phyloP scores from a whole-genome alignment of 805 yeast species.

The Diddensiella caesifluorescens region DNA sequence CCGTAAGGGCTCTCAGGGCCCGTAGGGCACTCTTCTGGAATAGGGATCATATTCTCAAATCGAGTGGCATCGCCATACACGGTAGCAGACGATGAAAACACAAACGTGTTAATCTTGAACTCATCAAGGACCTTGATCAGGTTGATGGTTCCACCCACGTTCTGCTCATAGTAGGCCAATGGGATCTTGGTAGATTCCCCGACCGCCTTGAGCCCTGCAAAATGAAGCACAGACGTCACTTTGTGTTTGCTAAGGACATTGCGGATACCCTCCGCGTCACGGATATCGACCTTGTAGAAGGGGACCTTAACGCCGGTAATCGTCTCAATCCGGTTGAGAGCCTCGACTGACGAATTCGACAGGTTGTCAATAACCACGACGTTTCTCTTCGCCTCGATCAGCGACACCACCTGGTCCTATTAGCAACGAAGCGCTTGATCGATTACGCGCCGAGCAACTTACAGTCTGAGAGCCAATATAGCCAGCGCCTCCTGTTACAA shows the following conservation, averaged over 20 bases:
- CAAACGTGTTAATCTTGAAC: slow-evolving; percentile 46
- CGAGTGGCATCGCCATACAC: slow-evolving; percentile 79
- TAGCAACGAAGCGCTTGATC: too few species aligned
- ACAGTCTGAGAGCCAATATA: slow-evolving; percentile 81
- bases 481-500: slow-evolving; percentile 85
- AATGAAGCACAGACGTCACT: slow-evolving; percentile 62
- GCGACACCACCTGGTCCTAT: slow-evolving; percentile 39
- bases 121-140: slow-evolving; percentile 50
- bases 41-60: slow-evolving; percentile 67
- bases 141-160: slow-evolving; percentile 58
- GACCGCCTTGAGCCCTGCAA: slow-evolving; percentile 80
- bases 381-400: slow-evolving; percentile 54
- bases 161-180: slow-evolving; percentile 60
- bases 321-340: slow-evolving; percentile 56
- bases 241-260: slow-evolving; percentile 44
- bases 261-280: slow-evolving; percentile 45
- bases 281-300: slow-evolving; percentile 54
- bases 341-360: slow-evolving; percentile 60
- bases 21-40: slow-evolving; percentile 71
- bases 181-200: slow-evolving; percentile 72
- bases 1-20: slow-evolving; percentile 79
- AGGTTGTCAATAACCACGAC: slow-evolving; percentile 73
- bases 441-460: too few species aligned
- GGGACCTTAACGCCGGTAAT: slow-evolving; percentile 44
- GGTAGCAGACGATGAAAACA: slow-evolving; percentile 76